Evolutionary conservation across 1,139 yeast species (phyloP), one percentile per base, ranked within the genome.

Genomic region (Scheffersomyces titani): DNA sequence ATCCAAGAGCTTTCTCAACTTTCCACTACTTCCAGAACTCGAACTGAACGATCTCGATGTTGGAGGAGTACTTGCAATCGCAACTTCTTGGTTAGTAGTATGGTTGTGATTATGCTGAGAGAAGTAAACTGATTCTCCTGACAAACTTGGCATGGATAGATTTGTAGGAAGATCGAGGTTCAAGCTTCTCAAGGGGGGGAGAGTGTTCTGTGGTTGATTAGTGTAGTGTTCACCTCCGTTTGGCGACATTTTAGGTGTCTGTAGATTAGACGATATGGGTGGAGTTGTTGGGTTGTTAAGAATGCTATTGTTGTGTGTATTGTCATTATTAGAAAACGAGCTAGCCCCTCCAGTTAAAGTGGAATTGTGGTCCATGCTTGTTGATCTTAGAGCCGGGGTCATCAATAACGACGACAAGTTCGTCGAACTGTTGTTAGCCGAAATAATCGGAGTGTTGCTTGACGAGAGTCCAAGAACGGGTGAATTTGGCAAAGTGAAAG

Each of bases 221-320:
- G 22, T 22, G 22, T 19, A 46, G 49, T 46, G 20, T 7, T 46
- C 49, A 46, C 49, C 19, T n/a, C 53, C 51, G 47, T 45, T 30
- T 6, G 88, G 87, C 9, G 87, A 81, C 52, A 81, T 85, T 1
- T 85, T 83, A 9, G 89, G 89, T 1, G 89, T 84, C 57, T 79
- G 85, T 56, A 84, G 67, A 18, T 57, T 58, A 6, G 61, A 55
- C 5, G 66, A 24, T 48, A 65, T 59, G 19, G 65, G 61, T 49
- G 70, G 68, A 6, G 69, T 63, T 16, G 63, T 46, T 46, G 49
- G 49, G 9, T 19, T 16, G 24, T 46, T 46, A 19, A 19, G 20
- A 20, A 7, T 46, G 11, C 49, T 46, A 13, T 13, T 22, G 49
- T 19, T 46, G 49, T 18, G 50, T 6, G 49, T 20, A 30, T 16